These are phyloP conservation scores for Rubus parviflorus DNA, from an alignment of 306 rosid genomes.

Conservation along the genomic window DNA sequence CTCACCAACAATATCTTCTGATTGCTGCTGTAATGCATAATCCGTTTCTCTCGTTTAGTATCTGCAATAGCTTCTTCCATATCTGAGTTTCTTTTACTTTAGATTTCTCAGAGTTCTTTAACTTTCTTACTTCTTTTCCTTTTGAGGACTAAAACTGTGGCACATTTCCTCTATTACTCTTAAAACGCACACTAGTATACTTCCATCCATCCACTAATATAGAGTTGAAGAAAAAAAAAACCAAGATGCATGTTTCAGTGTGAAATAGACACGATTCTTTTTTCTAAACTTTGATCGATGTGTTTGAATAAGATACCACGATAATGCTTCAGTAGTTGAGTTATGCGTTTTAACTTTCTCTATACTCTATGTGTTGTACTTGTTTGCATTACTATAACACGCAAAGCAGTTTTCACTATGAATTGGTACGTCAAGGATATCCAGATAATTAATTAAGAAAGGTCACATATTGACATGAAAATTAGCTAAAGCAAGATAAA, in stretches of 20 bases:
- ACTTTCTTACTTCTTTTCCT: background rate
- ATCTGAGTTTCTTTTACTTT: background rate
- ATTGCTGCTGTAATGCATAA: slow-evolving; percentile 22
- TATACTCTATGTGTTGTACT: background rate
- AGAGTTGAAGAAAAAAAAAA: no score
- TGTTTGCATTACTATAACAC: background rate
- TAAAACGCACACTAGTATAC: no score
- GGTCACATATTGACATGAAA: background rate
- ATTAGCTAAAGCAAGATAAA: background rate
- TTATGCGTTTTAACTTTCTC: background rate
- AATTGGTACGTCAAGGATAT: background rate
- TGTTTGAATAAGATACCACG: background rate
- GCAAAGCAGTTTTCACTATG: background rate
- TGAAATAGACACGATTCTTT: no score
- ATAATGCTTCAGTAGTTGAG: background rate
- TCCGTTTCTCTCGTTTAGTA: slow-evolving; percentile 14
- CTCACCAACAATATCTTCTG: slow-evolving; percentile 41
- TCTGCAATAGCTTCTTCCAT: background rate
- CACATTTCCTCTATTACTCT: background rate
- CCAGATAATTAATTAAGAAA: background rate
- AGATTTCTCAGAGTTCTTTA: background rate
- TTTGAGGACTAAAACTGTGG: background rate
- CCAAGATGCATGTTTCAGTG: no score
- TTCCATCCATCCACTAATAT: no score
- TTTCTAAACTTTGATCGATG: background rate